These are phyloP conservation scores for Alternaria sp. DNA, from an alignment of 2,329 filamentous ascomycete species.

Conservation along the genomic window DNA sequence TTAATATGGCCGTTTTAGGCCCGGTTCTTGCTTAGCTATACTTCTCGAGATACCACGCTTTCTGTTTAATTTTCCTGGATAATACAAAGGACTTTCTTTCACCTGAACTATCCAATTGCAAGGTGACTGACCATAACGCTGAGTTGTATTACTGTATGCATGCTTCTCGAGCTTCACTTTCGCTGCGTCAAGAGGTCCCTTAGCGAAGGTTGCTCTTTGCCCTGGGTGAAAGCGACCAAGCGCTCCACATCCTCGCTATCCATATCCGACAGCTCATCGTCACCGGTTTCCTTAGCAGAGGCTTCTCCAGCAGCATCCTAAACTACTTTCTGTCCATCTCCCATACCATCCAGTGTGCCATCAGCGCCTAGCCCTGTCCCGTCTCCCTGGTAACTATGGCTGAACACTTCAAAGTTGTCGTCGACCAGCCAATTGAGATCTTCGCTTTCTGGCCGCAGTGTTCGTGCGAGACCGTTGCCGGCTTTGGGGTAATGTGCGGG, in stretches of 20 bases:
- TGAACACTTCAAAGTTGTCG: constrained; percentile 65
- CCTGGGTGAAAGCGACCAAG: neutral
- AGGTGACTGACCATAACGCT: neutral
- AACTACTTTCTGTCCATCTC: constrained; percentile 19
- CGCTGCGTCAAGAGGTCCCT: neutral
- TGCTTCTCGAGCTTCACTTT: neutral
- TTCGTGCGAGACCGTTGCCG: constrained; percentile 64
- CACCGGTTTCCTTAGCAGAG: neutral
- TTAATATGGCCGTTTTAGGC: neutral
- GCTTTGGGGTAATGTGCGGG: constrained; percentile 67
- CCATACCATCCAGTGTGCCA: constrained; percentile 26
- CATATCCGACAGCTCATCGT: constrained; percentile 9
- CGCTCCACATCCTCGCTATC: constrained; percentile 1
- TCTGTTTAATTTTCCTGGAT: neutral
- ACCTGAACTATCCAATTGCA: neutral
- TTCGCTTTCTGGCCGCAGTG: constrained; percentile 62
- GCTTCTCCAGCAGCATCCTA: constrained; percentile 12
- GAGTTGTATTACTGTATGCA: neutral
- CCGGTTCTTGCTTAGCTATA: neutral
- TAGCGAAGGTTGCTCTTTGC: neutral
- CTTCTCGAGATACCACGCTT: constrained; percentile 14
- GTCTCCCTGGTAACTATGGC: constrained; percentile 53
- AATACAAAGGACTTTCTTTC: neutral
- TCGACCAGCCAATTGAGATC: constrained; percentile 69
- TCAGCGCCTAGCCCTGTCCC: constrained; percentile 42